Evolutionary conservation across 2,329 filamentous ascomycete genomes (phyloP), one percentile per base, ranked within the genome.

Genomic region (Didymella keratinophila): DNA sequence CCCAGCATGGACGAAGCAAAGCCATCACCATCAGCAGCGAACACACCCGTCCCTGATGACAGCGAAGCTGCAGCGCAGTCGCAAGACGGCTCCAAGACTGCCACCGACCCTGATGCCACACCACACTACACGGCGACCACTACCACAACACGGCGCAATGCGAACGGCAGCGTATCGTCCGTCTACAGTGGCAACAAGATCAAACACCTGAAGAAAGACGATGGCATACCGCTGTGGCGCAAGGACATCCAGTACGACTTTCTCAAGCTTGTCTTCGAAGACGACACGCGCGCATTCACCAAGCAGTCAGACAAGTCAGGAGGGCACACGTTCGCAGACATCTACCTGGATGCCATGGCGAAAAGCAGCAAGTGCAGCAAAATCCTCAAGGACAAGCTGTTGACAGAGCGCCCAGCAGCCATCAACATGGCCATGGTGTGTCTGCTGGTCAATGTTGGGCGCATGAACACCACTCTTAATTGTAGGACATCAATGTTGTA

Each of bases 391-490:
- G 95, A 99, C 78, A 98, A 99, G 82, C 84, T 99, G 64, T 84
- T 97, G 71, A 95, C 89, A 67, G 95, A 99, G 76, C 89, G 92
- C 71, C 89, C 92, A 64, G 93, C 93, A 21, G 95, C 94, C 34
- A 93, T 97, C 76, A 94, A 92, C 72, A 99, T 99, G 95, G 95
- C 95, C 52, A 99, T 99, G 95, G 94, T 99, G 58, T 99, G 95
- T 78, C 81, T 99, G 65, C 81, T 99, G 70, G 95, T 99, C 76
- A 99, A 99, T 73, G 91, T 99, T 64, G 95, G 95, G 58, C 86
- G 95, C 63, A 99, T 99, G 95, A 99, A 99, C 78, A 99, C 95
- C 1, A 99, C 95, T 0, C 83, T 99, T 46, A 99, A 99, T 74
- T 98, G 93, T 97, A 82, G 74, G 87, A 77, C 9, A 45, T 37